These are phyloP conservation scores for Coriaria nepalensis DNA, from an alignment of 306 rosid species.

Conservation along the genomic window DNA sequence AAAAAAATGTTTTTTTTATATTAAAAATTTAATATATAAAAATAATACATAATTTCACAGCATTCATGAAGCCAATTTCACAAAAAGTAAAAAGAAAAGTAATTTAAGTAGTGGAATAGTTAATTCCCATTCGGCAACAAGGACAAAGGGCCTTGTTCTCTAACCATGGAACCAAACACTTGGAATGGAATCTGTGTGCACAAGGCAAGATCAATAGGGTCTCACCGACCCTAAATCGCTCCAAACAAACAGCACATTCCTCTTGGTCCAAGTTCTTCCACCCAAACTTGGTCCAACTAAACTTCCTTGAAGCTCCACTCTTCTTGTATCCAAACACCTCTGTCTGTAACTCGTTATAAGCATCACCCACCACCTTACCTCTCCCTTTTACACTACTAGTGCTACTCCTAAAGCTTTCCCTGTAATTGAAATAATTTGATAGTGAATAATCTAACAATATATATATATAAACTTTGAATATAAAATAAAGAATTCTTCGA, in stretches of 20 bases:
- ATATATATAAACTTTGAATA: too few relatives aligned
- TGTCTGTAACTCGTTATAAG: slow-evolving; percentile 19
- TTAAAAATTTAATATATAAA: too few relatives aligned
- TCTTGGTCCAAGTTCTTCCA: slow-evolving; percentile 52
- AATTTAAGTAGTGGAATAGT: background rate
- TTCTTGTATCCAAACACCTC: slow-evolving; percentile 32
- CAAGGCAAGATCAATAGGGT: background rate
- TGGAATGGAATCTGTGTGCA: background rate
- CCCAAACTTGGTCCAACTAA: slow-evolving; percentile 57
- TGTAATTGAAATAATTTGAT: background rate
- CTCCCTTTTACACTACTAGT: background rate
- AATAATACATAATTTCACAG: too few relatives aligned
- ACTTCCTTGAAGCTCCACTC: slow-evolving; percentile 29
- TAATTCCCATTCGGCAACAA: background rate
- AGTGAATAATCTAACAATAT: background rate
- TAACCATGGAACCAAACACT: background rate
- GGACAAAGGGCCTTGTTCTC: slow-evolving; percentile 9
- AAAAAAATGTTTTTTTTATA: too few relatives aligned
- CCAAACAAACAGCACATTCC: slow-evolving; percentile 62
- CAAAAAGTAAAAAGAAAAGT: too few relatives aligned
- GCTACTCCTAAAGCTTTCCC: background rate
- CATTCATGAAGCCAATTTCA: background rate
- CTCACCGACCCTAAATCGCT: slow-evolving; percentile 19
- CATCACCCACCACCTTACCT: background rate
- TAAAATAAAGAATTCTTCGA: too few relatives aligned